phyloP scores from a whole-genome alignment of 78 protist genomes.

The Monocercomonoides exilis region DNA sequence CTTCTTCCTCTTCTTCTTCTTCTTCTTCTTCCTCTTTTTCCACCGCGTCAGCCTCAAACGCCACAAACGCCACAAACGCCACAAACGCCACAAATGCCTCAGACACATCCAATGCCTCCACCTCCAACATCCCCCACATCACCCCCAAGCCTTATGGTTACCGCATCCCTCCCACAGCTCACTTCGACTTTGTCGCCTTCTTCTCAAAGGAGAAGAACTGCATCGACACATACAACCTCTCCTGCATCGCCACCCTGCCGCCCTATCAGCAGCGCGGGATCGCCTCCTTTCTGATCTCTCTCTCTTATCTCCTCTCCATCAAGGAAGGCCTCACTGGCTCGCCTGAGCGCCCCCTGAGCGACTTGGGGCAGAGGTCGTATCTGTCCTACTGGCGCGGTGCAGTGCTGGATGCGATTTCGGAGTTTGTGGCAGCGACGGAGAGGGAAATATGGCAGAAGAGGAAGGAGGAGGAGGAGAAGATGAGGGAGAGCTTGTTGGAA shows the following conservation, averaged over 20 bases:
- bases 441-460: too few species aligned
- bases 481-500: too few species aligned
- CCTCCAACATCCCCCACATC: too few species aligned
- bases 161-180: not conserved
- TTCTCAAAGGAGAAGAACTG: conserved; percentile 65
- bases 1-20: too few species aligned
- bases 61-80: too few species aligned
- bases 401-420: not conserved
- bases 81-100: too few species aligned
- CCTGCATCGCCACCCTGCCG: conserved; percentile 83
- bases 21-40: too few species aligned
- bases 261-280: conserved; percentile 26
- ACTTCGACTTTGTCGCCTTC: conserved; percentile 15
- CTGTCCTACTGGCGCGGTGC: not conserved
- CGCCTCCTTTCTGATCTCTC: not conserved
- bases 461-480: too few species aligned
- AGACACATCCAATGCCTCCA: too few species aligned
- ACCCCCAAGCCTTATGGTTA: too few species aligned
- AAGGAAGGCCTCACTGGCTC: not conserved
- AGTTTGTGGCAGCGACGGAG: not conserved
- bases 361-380: conserved; percentile 8
- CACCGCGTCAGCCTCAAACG: too few species aligned
- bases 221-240: conserved; percentile 69
- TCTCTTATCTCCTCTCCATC: conserved; percentile 1
- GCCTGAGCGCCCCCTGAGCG: conserved; percentile 20